phyloP scores from a whole-genome alignment of 2,329 filamentous ascomycete species.

The Colletotrichum tanaceti region DNA sequence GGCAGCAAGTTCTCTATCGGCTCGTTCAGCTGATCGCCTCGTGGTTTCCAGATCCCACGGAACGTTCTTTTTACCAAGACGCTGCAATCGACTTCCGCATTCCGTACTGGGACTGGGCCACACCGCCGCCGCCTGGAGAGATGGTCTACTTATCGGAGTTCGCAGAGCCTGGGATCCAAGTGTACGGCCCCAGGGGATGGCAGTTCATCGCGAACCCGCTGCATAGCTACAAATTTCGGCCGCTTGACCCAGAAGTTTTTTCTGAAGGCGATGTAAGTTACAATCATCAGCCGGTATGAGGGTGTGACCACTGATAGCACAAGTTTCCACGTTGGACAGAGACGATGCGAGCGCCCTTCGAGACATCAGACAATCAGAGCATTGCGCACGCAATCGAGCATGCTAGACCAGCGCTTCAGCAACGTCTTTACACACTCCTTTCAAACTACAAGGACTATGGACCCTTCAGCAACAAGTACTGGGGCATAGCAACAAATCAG shows the following conservation, averaged over 20 bases:
- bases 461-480: constrained; percentile 76
- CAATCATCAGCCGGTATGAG: not conserved
- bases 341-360: constrained; percentile 52
- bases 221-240: constrained; percentile 69
- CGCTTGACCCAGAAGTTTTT: constrained; percentile 68
- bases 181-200: constrained; percentile 66
- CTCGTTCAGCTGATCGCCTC: constrained; percentile 57
- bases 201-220: constrained; percentile 72
- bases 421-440: constrained; percentile 75
- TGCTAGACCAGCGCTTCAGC: constrained; percentile 63
- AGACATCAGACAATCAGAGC: constrained; percentile 67
- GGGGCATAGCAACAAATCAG: constrained; percentile 61
- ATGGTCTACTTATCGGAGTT: constrained; percentile 59
- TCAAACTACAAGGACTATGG: constrained; percentile 76
- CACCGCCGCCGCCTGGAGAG: constrained; percentile 59
- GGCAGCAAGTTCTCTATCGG: constrained; percentile 54
- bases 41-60: constrained; percentile 58
- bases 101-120: constrained; percentile 71
- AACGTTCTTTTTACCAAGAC: constrained; percentile 61
- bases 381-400: constrained; percentile 65
- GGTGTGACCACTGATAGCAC: not conserved
- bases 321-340: constrained; percentile 70
- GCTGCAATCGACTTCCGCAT: constrained; percentile 65
- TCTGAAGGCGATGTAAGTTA: constrained; percentile 68
- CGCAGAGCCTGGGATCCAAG: constrained; percentile 61